Evolutionary conservation across 2,329 filamentous ascomycete genomes (phyloP).

Genomic region (Colletotrichum graminicola): DNA sequence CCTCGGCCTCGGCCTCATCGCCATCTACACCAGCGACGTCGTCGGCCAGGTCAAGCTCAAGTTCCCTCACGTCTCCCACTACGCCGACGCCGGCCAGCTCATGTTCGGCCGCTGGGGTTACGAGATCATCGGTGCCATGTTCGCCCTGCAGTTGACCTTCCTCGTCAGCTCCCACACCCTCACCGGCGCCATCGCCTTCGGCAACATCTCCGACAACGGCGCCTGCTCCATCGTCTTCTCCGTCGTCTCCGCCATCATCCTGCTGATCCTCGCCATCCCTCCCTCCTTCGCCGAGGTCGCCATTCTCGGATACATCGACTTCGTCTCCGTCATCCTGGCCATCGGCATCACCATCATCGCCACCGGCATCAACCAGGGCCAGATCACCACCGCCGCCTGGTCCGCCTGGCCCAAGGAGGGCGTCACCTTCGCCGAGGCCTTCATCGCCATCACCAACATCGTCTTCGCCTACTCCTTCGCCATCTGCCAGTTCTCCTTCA

Average conservation of each 20-base stretch:
- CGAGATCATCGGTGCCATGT: slow-evolving; percentile 72
- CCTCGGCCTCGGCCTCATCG: slow-evolving; percentile 52
- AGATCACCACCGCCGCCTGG: slow-evolving; percentile 52
- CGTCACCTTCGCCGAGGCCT: slow-evolving; percentile 65
- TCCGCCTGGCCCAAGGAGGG: slow-evolving; percentile 60
- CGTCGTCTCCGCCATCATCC: slow-evolving; percentile 60
- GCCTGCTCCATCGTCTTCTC: slow-evolving; percentile 60
- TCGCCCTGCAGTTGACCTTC: slow-evolving; percentile 75
- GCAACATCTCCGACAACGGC: slow-evolving; percentile 70
- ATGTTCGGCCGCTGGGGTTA: slow-evolving; percentile 71
- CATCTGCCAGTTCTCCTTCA: slow-evolving; percentile 65
- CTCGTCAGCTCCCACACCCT: slow-evolving; percentile 79
- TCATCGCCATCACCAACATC: slow-evolving; percentile 75
- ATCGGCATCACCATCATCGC: slow-evolving; percentile 76
- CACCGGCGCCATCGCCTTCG: slow-evolving; percentile 77
- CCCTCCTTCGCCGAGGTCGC: slow-evolving; percentile 63
- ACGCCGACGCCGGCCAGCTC: slow-evolving; percentile 75
- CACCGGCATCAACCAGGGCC: slow-evolving; percentile 62
- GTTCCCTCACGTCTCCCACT: slow-evolving; percentile 70
- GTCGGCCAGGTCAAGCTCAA: slow-evolving; percentile 61
- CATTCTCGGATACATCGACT: slow-evolving; percentile 66
- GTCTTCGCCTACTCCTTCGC: slow-evolving; percentile 75
- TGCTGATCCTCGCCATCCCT: slow-evolving; percentile 60
- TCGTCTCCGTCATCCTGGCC: slow-evolving; percentile 72
- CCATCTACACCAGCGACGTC: slow-evolving; percentile 57